phyloP scores from a whole-genome alignment of 2,329 filamentous ascomycete genomes.

The Zelopaecilomyces penicillatus region DNA sequence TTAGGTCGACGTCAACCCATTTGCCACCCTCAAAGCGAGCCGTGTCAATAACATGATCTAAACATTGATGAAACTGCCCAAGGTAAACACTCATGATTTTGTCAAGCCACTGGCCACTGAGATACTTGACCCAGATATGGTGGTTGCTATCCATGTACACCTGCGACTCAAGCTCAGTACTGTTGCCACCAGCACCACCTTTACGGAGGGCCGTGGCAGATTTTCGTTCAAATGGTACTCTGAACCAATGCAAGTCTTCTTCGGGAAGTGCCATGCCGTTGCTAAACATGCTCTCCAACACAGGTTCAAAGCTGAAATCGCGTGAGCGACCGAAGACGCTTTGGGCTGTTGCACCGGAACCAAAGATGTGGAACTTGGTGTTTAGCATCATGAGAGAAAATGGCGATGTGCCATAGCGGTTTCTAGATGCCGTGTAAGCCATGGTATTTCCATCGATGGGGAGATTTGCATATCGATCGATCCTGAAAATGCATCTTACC shows the following conservation, averaged over 20 bases:
- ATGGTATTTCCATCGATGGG: no score
- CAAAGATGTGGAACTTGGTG: neutral
- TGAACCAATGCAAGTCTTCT: neutral
- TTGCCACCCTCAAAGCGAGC: neutral
- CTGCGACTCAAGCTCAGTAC: neutral
- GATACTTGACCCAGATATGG: slow-evolving; percentile 1
- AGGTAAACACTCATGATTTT: slow-evolving; percentile 1
- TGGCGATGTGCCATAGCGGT: neutral
- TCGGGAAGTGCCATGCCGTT: slow-evolving; percentile 2
- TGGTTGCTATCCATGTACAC: slow-evolving; percentile 1
- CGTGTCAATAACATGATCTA: neutral
- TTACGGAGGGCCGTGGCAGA: neutral
- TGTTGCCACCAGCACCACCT: neutral
- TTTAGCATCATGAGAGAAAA: neutral
- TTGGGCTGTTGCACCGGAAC: neutral
- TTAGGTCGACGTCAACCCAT: neutral
- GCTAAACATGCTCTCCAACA: slow-evolving; percentile 1
- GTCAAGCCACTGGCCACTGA: slow-evolving; percentile 1
- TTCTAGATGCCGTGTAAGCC: neutral
- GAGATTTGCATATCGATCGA: no score
- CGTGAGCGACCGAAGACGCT: slow-evolving; percentile 2
- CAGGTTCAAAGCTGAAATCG: slow-evolving; percentile 1
- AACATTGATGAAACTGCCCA: neutral
- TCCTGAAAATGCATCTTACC: neutral
- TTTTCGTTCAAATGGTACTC: slow-evolving; percentile 1